phyloP scores from a whole-genome alignment of 2,329 filamentous ascomycete species.

The Monilinia polystroma region DNA sequence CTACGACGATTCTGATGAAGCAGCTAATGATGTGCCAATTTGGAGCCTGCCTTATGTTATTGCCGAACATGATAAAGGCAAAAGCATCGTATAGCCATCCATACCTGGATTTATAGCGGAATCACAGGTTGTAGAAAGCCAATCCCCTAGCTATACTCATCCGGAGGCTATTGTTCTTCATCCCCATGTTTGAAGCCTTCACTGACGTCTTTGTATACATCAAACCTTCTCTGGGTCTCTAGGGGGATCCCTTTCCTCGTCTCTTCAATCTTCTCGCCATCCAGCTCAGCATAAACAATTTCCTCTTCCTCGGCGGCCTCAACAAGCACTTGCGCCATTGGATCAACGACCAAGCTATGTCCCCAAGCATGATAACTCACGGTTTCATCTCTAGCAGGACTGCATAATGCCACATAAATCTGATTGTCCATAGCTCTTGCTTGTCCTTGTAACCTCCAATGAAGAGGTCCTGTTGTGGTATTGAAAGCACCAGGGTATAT shows the following conservation, averaged over 20 bases:
- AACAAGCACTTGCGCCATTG: slow-evolving; percentile 76
- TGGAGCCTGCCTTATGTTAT: neutral
- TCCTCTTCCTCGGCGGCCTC: slow-evolving; percentile 78
- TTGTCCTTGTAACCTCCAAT: slow-evolving; percentile 82
- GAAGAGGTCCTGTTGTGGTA: slow-evolving; percentile 83
- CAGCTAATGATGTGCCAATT: neutral
- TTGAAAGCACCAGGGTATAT: slow-evolving; percentile 98
- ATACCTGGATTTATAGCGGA: neutral
- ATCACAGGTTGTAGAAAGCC: neutral
- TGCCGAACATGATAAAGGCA: neutral
- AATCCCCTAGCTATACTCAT: neutral
- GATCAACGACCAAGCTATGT: slow-evolving; percentile 84
- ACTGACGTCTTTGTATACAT: slow-evolving; percentile 91
- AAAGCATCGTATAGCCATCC: neutral
- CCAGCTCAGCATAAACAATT: slow-evolving; percentile 71
- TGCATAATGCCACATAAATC: slow-evolving; percentile 89
- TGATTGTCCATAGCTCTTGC: slow-evolving; percentile 92
- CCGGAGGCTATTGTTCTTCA: neutral
- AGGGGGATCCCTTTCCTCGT: slow-evolving; percentile 82
- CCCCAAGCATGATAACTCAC: slow-evolving; percentile 88
- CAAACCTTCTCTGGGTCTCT: slow-evolving; percentile 81
- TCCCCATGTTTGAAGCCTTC: slow-evolving; percentile 42
- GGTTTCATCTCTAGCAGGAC: slow-evolving; percentile 75
- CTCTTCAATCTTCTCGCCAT: slow-evolving; percentile 66
- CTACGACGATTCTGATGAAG: neutral